Conservation (phyloP, 2,329 filamentous ascomycete genomes). For the Aspergillus caelatus region DNA sequence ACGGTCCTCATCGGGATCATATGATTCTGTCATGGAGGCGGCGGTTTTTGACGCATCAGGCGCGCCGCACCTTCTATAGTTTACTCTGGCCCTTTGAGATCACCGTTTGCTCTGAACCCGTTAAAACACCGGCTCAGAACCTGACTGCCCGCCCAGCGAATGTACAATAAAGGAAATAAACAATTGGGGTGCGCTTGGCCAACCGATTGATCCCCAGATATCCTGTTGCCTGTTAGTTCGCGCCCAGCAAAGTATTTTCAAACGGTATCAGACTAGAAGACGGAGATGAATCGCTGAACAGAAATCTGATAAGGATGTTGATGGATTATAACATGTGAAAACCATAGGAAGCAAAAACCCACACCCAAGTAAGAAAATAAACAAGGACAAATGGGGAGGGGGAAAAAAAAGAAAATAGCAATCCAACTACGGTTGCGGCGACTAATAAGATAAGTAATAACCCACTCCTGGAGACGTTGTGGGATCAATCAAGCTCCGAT, state of each 20-base stretch:
- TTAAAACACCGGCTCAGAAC: background rate
- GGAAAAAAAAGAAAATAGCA: background rate
- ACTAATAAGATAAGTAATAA: background rate
- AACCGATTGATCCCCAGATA: background rate
- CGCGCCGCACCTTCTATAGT: slow-evolving; percentile 19
- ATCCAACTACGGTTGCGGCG: background rate
- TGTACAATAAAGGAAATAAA: background rate
- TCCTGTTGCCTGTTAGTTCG: background rate
- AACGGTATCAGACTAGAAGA: background rate
- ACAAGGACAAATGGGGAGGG: background rate
- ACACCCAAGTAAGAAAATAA: background rate
- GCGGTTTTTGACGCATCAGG: slow-evolving; percentile 33
- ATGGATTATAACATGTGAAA: background rate
- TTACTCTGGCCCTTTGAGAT: slow-evolving; percentile 3
- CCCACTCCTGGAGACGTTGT: background rate
- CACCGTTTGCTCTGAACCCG: slow-evolving; percentile 1
- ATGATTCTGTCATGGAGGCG: slow-evolving; percentile 42
- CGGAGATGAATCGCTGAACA: background rate
- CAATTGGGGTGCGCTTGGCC: background rate
- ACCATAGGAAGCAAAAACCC: background rate
- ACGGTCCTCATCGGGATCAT: slow-evolving; percentile 45
- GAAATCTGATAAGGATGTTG: background rate
- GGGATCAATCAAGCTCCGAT: background rate
- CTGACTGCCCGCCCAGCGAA: background rate
- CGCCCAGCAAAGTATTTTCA: background rate